These are phyloP conservation scores for Candida namnaoensis DNA, from an alignment of 805 yeast genomes.

Conservation along the genomic window DNA sequence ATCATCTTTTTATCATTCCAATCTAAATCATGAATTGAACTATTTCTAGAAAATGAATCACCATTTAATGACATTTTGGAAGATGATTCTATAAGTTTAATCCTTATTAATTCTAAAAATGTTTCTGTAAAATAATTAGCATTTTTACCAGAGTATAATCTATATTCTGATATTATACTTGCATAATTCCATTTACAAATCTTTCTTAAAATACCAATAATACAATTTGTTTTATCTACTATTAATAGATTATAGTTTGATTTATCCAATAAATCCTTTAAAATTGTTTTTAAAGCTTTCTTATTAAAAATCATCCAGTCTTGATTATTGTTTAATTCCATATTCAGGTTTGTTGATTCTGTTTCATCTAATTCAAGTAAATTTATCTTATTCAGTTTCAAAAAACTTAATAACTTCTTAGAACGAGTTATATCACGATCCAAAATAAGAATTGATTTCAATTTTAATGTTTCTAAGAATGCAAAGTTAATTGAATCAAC, in stretches of 20 bases:
- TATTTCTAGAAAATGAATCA: too few relatives aligned
- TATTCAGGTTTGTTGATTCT: conserved; percentile 16
- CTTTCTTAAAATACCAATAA: conserved; percentile 74
- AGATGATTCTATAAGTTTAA: conserved; percentile 26
- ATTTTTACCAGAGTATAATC: conserved; percentile 65
- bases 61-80: too few relatives aligned
- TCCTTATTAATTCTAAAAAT: conserved; percentile 64
- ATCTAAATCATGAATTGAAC: background rate
- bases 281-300: conserved; percentile 52
- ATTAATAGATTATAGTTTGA: conserved; percentile 60
- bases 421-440: conserved; percentile 80
- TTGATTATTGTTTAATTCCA: conserved; percentile 9
- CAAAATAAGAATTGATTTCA: conserved; percentile 61
- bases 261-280: conserved; percentile 55
- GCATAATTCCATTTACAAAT: conserved; percentile 86
- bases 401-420: conserved; percentile 55
- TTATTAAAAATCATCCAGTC: conserved; percentile 72
- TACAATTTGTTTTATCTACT: conserved; percentile 72
- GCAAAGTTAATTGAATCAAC: conserved; percentile 71
- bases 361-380: conserved; percentile 27
- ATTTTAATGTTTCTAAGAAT: conserved; percentile 63
- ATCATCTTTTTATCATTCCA: background rate
- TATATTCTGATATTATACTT: conserved; percentile 76
- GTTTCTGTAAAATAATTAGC: conserved; percentile 76
- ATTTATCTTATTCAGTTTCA: conserved; percentile 46